Evolutionary conservation across 1,139 yeast genomes (phyloP), one percentile per base, ranked within the genome.

Genomic region (Debaryomyces robertsiae): DNA sequence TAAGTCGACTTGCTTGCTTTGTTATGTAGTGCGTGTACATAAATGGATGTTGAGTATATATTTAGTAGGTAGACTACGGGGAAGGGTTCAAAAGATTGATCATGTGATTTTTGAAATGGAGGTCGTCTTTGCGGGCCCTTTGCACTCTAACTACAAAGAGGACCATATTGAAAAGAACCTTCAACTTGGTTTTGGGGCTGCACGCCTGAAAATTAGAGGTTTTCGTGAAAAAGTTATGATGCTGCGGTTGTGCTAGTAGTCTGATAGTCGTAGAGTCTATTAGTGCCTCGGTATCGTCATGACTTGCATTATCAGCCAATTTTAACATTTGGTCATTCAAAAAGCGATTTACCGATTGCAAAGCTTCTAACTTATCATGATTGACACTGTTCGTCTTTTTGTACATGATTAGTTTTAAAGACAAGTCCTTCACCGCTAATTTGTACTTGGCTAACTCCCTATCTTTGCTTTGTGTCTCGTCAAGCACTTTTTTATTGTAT

Each of bases 321-420:
- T 28, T 27, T 27, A 27, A 24, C 5, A 30, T 24, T 16, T 27
- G 29, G 14, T 17, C 16, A 9, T 11, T 18, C 9, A 40, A 15
- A 30, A 30, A 34, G 15, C 30, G 13, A 28, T 43, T 40, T 19
- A 40, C 35, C 9, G 28, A 31, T 22, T 29, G 38, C 13, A 45
- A 31, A 9, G 36, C 35, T 19, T 36, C 39, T 4, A 36, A 37
- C 25, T 33, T 25, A n/a, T 32, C 28, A 3, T 36, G 25, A 6
- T 28, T 25, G 11, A 18, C 23, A 13, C 37, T 36, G 9, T 32
- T 32, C 6, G 40, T 30, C 14, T 37, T 30, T 22, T 41, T 40
- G 33, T 38, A 40, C 27, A 41, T 28, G 7, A 43, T 28, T 11
- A 40, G 36, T 13, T 43, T 43, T 23, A 36, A 16, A 3, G 46